Evolutionary conservation across 1,284 basidiomycete genomes (phyloP), one percentile per base, ranked within the genome.

Genomic region (Ustilago esculenta): DNA sequence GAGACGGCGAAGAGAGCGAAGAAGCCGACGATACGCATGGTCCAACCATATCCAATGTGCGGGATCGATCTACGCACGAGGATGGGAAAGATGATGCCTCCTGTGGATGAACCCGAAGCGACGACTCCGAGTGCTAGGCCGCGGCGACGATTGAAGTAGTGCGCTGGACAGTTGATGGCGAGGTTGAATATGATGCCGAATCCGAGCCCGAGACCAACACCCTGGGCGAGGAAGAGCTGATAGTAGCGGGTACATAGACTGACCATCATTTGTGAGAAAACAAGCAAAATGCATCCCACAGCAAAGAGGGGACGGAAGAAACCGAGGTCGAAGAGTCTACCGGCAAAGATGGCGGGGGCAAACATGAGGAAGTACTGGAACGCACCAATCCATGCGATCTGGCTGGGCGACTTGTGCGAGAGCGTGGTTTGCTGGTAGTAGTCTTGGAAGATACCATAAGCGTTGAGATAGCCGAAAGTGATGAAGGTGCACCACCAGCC

Each of bases 51-150:
- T 2, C 77, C 77, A 17, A 77, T 60, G 6, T 39, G 29, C 2
- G 59, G 59, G 30, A 69, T 50, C n/a, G 73, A 55, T 3, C 42
- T 44, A 9, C 63, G 32, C 29, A 76, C 51, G 30, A 76, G 40
- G 50, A 79, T 74, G 11, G 77, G 73, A 27, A 73, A 77, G 43
- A 77, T 32, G 57, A 79, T 65, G 17, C 72, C 72, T 7, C 77
- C 75, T 5, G 69, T 61, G 1, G 63, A 64, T n/a, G 63, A 69
- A 9, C 77, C 75, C 2, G 60, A 61, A 2, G 77, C 72, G 14
- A 63, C 52, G 17, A 79, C 12, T 27, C 76, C 76, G 21, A 73
- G 21, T 0, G 73, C 73, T n/a, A 76, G n/a, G 4, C 42, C 56
- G 6, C 71, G 42, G 3, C 54, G 44, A 5, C 50, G 50, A 12